Percentiles rank a stretch among this genome's conserved stretches.
phyloP scores from a whole-genome alignment of 768 basidiomycete species.

The Mycena metata region DNA sequence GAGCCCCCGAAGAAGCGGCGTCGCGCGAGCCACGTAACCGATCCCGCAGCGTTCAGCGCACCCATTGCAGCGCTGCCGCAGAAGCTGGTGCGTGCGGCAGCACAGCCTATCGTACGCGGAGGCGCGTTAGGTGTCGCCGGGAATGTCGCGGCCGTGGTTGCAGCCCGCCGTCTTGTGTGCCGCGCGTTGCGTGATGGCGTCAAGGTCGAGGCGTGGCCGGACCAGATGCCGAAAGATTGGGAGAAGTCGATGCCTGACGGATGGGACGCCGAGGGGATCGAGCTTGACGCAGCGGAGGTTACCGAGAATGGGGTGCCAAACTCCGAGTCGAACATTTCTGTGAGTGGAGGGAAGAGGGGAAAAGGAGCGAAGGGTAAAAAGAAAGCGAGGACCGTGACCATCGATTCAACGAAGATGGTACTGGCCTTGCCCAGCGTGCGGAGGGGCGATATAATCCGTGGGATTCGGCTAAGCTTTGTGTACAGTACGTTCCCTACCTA shows the following conservation, averaged over 20 bases:
- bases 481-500: too few relatives aligned
- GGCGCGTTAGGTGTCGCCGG: constrained; percentile 61
- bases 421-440: constrained; percentile 27
- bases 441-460: constrained; percentile 27
- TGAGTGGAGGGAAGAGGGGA: not conserved
- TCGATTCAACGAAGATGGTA: not conserved
- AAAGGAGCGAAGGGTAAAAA: not conserved
- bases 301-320: not conserved
- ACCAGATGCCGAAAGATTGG: constrained; percentile 59
- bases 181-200: constrained; percentile 41
- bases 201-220: constrained; percentile 19
- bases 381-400: not conserved
- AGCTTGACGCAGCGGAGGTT: constrained; percentile 4
- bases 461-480: not conserved
- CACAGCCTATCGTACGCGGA: constrained; percentile 69
- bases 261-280: constrained; percentile 20
- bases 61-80: constrained; percentile 49
- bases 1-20: constrained; percentile 31
- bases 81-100: constrained; percentile 57
- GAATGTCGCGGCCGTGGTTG: constrained; percentile 61
- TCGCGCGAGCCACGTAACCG: constrained; percentile 8
- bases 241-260: constrained; percentile 42
- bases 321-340: not conserved
- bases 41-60: constrained; percentile 9
- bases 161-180: constrained; percentile 64